phyloP scores from a whole-genome alignment of 805 yeast genomes.

The Ogataea haglerorum region DNA sequence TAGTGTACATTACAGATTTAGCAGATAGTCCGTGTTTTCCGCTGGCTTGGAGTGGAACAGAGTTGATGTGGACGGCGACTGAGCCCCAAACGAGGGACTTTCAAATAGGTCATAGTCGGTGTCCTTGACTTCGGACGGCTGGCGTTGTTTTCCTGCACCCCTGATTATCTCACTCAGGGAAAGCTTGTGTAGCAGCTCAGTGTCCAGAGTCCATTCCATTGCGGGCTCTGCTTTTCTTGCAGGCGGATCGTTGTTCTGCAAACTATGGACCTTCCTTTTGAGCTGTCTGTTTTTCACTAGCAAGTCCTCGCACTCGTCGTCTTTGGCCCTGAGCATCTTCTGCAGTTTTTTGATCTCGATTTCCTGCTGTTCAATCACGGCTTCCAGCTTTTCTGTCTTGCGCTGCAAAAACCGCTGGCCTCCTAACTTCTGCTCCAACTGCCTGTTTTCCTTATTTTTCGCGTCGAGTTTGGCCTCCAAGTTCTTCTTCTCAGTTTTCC shows the following conservation, averaged over 20 bases:
- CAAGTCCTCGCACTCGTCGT: conserved; percentile 1
- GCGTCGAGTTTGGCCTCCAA: neutral
- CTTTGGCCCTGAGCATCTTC: neutral
- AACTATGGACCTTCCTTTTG: neutral
- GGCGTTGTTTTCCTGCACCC: neutral
- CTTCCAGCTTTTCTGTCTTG: neutral
- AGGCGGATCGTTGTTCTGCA: too few species aligned
- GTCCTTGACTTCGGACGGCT: neutral
- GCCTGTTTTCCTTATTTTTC: neutral
- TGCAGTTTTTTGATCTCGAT: neutral
- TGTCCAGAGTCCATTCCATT: conserved; percentile 4
- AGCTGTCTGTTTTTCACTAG: neutral
- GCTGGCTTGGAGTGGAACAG: conserved; percentile 5
- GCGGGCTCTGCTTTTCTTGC: neutral
- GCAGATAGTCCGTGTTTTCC: conserved; percentile 17
- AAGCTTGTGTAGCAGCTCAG: conserved; percentile 10
- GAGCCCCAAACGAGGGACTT: neutral
- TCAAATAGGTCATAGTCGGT: neutral
- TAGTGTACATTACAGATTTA: conserved; percentile 6
- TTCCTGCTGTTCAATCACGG: neutral
- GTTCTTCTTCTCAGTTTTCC: neutral
- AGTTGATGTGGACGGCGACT: conserved; percentile 4
- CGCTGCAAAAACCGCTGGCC: neutral
- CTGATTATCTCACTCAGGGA: conserved; percentile 6
- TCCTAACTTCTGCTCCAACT: neutral